Conservation (phyloP, 441 rosid species). For the Geranium incanum region DNA sequence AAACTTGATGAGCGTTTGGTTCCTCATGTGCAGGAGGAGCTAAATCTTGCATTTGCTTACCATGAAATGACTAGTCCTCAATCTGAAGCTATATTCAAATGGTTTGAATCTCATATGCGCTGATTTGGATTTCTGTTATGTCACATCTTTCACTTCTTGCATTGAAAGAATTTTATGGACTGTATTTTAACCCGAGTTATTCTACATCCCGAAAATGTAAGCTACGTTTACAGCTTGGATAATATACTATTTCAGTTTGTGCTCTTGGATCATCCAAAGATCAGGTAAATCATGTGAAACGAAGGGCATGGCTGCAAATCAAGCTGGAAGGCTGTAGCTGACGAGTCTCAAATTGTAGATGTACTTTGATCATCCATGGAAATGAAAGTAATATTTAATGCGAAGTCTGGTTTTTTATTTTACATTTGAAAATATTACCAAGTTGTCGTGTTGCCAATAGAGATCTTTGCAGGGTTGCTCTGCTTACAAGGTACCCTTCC, state of each 20-base stretch:
- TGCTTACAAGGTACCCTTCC: conserved; percentile 9
- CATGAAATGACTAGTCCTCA: conserved; percentile 90
- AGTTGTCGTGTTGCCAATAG: not conserved
- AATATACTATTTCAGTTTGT: not conserved
- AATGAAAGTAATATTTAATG: conserved; percentile 5
- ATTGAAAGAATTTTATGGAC: too few relatives aligned
- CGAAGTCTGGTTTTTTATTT: not conserved
- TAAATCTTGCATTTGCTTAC: conserved; percentile 73
- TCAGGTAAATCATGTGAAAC: not conserved
- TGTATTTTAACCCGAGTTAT: too few relatives aligned
- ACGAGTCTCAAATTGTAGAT: conserved; percentile 1
- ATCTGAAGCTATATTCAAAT: conserved; percentile 65
- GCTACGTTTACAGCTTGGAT: not conserved
- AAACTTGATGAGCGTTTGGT: conserved; percentile 39
- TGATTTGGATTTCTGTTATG: conserved; percentile 16
- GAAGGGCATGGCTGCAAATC: not conserved
- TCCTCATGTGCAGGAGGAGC: conserved; percentile 64
- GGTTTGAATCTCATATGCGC: conserved; percentile 76
- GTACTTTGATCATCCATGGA: conserved; percentile 10
- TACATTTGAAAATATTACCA: not conserved
- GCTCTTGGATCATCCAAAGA: not conserved
- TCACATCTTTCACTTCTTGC: too few relatives aligned
- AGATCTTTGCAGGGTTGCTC: conserved; percentile 10
- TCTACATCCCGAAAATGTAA: not conserved
- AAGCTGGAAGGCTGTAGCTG: conserved; percentile 1